These are phyloP conservation scores for Sarocladium strictum DNA, from an alignment of 2,329 filamentous ascomycete species.

Conservation along the genomic window DNA sequence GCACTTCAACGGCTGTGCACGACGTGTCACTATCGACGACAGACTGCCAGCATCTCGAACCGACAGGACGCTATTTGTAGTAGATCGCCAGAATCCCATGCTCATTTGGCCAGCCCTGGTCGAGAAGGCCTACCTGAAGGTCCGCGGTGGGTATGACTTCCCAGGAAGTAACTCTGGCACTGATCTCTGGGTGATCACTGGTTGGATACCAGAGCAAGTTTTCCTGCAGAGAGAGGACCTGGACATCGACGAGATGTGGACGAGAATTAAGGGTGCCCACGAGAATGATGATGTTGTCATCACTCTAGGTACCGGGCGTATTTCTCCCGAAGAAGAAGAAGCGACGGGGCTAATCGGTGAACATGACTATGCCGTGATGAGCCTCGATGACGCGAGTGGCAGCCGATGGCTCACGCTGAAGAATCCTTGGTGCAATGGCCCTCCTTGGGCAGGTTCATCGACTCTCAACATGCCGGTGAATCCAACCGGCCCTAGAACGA, in stretches of 20 bases:
- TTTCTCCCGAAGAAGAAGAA: conserved; percentile 71
- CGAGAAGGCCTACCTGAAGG: conserved; percentile 94
- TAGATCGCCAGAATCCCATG: conserved; percentile 75
- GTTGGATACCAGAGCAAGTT: conserved; percentile 95
- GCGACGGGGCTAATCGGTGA: conserved; percentile 78
- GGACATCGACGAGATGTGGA: conserved; percentile 71
- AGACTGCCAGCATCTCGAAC: conserved; percentile 73
- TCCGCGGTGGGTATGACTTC: conserved; percentile 94
- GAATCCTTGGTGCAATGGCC: conserved; percentile 89
- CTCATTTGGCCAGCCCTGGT: conserved; percentile 87
- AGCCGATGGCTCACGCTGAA: conserved; percentile 75
- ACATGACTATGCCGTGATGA: conserved; percentile 89
- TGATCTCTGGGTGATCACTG: conserved; percentile 85
- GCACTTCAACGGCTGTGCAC: conserved; percentile 91
- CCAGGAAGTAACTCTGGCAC: conserved; percentile 96
- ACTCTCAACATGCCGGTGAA: background rate
- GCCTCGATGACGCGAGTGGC: conserved; percentile 59
- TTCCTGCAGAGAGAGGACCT: conserved; percentile 83
- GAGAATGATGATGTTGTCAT: conserved; percentile 75
- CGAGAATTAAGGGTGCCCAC: conserved; percentile 67
- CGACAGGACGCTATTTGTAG: conserved; percentile 73
- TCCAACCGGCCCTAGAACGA: background rate
- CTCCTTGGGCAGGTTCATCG: conserved; percentile 55
- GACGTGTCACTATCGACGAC: conserved; percentile 85
- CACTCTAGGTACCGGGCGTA: conserved; percentile 82